Conservation (phyloP, 306 rosid genomes). For the Vigna mungo region DNA sequence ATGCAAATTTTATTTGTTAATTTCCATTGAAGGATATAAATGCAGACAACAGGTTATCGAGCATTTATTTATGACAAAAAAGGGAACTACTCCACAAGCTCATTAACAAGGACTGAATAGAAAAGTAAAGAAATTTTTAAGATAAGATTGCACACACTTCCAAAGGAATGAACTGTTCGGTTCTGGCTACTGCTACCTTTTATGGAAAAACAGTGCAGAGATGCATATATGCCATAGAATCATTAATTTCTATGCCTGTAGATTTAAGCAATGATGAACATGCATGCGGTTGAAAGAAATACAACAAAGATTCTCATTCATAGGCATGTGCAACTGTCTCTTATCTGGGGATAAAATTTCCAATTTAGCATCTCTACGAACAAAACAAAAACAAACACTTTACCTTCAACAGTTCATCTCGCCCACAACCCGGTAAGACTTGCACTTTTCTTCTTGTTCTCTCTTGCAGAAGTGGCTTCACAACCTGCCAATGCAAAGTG, state of each 20-base stretch:
- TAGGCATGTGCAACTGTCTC: background rate
- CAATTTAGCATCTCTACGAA: background rate
- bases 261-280: background rate
- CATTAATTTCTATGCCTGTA: background rate
- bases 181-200: background rate
- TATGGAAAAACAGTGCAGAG: background rate
- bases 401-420: conserved; percentile 92
- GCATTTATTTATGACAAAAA: background rate
- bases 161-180: conserved; percentile 1
- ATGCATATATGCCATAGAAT: background rate
- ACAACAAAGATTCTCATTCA: background rate
- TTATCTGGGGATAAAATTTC: background rate
- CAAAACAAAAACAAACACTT: background rate
- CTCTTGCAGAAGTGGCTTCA: conserved; percentile 97
- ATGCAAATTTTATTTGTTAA: conserved; percentile 41
- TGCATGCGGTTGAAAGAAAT: background rate
- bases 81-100: background rate
- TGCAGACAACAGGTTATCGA: background rate
- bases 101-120: background rate
- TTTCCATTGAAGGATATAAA: conserved; percentile 21
- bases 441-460: conserved; percentile 89
- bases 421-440: conserved; percentile 83
- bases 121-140: conserved; percentile 22
- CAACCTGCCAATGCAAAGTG: conserved; percentile 64
- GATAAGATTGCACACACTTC: conserved; percentile 8